Conservation (phyloP, 228 moss, liverwort and hornwort species). For the Sphagnum magellanicum region DNA sequence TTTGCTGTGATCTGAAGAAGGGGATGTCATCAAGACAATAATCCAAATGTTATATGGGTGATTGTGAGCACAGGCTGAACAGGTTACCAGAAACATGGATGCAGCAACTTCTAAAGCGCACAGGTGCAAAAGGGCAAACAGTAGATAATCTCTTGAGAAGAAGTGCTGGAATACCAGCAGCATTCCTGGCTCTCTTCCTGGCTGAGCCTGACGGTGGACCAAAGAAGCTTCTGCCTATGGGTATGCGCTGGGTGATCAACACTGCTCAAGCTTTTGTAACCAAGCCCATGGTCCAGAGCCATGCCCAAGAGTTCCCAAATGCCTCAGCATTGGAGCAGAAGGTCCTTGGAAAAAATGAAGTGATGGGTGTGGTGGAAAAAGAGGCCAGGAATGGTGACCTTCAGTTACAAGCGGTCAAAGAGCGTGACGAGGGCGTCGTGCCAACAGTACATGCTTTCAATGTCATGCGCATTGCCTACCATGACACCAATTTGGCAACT, state of each 20-base stretch:
- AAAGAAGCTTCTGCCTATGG: constrained; percentile 91
- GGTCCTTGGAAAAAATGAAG: neutral
- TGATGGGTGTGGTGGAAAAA: neutral
- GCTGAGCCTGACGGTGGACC: constrained; percentile 97
- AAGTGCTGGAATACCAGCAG: constrained; percentile 98
- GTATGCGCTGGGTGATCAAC: constrained; percentile 87
- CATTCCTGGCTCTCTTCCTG: constrained; percentile 90
- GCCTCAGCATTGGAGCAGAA: neutral
- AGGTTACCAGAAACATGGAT: constrained; percentile 92
- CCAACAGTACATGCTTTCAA: constrained; percentile 95
- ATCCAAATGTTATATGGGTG: neutral
- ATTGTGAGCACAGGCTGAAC: constrained; percentile 59
- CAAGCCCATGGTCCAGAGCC: constrained; percentile 9
- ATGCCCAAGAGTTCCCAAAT: neutral
- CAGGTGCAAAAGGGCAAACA: constrained; percentile 84
- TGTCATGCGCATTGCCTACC: constrained; percentile 85
- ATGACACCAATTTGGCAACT: constrained; percentile 93
- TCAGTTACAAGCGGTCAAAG: constrained; percentile 29
- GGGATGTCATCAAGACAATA: neutral
- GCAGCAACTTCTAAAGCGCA: constrained; percentile 66
- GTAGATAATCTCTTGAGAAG: constrained; percentile 90
- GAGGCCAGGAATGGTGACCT: neutral
- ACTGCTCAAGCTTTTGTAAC: constrained; percentile 52
- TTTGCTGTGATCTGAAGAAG: neutral
- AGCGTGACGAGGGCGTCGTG: constrained; percentile 91